Conservation (phyloP, 1,284 basidiomycete genomes). For the Sanghuangporus baumii region DNA sequence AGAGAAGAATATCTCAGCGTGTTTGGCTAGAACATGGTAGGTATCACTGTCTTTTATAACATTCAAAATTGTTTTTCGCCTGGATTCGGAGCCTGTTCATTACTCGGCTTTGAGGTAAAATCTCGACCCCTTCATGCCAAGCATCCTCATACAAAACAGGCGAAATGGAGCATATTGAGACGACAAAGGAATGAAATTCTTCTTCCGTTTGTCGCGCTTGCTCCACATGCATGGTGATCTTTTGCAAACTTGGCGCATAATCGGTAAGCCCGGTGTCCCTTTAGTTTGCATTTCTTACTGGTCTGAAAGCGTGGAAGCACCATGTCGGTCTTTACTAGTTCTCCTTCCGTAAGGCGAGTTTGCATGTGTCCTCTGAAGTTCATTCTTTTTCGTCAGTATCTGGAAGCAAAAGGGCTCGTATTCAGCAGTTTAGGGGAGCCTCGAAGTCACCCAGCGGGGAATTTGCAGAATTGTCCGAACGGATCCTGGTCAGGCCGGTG, state of each 20-base stretch:
- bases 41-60: too few species aligned
- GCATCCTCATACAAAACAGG: background rate
- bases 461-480: too few species aligned
- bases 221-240: background rate
- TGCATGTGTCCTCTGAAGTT: too few species aligned
- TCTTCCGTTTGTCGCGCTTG: background rate
- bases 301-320: background rate
- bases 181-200: background rate
- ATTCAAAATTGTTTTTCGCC: too few species aligned
- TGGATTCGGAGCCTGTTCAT: too few species aligned
- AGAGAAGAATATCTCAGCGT: background rate
- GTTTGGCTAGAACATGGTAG: too few species aligned
- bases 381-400: too few species aligned
- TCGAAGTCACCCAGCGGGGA: too few species aligned
- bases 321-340: background rate
- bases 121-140: background rate
- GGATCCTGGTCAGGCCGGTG: too few species aligned
- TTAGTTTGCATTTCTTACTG: background rate
- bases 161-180: background rate
- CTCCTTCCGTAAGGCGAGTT: background rate
- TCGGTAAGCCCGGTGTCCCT: background rate
- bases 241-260: background rate
- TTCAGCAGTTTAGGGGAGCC: too few species aligned
- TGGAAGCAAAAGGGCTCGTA: too few species aligned
- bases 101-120: background rate